phyloP scores from a whole-genome alignment of 441 rosid genomes.

The Croton laevigatus region DNA sequence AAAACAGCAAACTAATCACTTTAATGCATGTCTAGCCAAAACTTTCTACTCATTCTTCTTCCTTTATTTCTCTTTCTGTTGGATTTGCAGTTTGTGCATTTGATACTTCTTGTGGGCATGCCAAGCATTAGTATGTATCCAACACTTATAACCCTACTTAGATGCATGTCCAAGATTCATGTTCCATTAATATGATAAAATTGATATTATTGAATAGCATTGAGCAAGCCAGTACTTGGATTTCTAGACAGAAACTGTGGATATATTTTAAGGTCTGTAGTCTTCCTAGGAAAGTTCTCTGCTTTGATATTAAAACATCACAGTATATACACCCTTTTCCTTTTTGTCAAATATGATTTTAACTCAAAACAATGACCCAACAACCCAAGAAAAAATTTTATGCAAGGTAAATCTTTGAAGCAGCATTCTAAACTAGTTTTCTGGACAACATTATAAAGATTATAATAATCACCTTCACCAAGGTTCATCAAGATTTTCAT shows the following conservation, averaged over 20 bases:
- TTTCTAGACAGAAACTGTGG: background rate
- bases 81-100: background rate
- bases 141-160: background rate
- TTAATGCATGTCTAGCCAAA: background rate
- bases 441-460: conserved; percentile 13
- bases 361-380: background rate
- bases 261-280: background rate
- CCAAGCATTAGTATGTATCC: background rate
- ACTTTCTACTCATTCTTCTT: background rate
- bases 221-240: background rate
- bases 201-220: background rate
- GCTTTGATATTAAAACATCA: background rate
- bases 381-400: background rate
- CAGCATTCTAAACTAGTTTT: conserved; percentile 8
- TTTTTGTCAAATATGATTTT: background rate
- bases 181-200: background rate
- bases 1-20: background rate
- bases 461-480: conserved; percentile 65
- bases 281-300: background rate
- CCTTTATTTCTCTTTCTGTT: background rate
- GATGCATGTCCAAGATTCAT: background rate
- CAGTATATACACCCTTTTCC: background rate
- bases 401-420: conserved; percentile 2
- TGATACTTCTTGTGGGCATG: background rate
- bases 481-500: conserved; percentile 82